Conservation (phyloP, 345 rosid genomes). For the Psidium guajava region DNA sequence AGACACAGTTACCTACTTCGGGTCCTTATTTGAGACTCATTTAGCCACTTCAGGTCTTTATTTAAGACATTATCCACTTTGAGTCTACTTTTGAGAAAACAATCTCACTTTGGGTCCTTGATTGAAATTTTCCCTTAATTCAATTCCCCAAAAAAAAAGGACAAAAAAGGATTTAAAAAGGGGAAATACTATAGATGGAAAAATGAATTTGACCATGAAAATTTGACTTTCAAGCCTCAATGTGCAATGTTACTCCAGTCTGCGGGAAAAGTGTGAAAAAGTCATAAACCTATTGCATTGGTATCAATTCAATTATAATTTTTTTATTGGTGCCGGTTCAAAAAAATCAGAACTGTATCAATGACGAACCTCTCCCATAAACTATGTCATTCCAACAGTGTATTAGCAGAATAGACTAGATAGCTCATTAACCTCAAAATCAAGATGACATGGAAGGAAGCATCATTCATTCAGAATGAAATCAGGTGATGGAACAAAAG, state of each 20-base stretch:
- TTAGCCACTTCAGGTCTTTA: too few relatives aligned
- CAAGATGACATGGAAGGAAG: not conserved
- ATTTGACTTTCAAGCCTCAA: not conserved
- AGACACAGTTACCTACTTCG: too few relatives aligned
- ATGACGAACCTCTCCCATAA: not conserved
- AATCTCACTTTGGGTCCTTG: too few relatives aligned
- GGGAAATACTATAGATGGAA: not conserved
- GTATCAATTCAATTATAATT: too few relatives aligned
- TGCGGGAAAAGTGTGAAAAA: not conserved
- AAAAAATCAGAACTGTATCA: not conserved
- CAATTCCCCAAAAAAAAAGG: not conserved
- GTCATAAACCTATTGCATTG: too few relatives aligned
- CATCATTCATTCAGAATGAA: not conserved
- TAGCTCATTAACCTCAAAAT: not conserved
- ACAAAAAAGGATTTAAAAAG: not conserved
- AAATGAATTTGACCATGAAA: not conserved
- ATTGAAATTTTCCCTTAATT: too few relatives aligned
- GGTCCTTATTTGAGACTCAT: too few relatives aligned
- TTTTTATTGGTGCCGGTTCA: too few relatives aligned
- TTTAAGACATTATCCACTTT: too few relatives aligned
- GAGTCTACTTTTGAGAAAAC: too few relatives aligned
- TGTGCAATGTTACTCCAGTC: not conserved
- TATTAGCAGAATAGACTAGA: not conserved
- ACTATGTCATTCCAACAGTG: not conserved
- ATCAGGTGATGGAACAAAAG: not conserved